A percentile compares a stretch with the other conserved stretches of the same genome.
Conservation (phyloP, 331 rosid genomes). For the Stylosanthes scabra region DNA sequence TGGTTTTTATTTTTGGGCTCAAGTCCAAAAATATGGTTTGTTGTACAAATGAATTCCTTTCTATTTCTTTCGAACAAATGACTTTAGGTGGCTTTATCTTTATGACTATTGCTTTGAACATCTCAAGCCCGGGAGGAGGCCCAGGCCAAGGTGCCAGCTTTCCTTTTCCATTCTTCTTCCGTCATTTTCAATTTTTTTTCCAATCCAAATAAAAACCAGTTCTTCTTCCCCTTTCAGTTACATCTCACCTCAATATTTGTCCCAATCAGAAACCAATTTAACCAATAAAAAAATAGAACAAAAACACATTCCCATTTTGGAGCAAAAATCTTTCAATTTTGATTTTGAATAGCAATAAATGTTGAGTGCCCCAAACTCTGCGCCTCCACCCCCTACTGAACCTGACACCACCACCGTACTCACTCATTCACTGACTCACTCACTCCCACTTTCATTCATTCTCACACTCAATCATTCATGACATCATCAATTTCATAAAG, state of each 20-base stretch:
- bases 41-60: too few species aligned
- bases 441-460: not conserved
- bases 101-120: too few species aligned
- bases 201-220: not conserved
- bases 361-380: not conserved
- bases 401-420: not conserved
- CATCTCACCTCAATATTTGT: not conserved
- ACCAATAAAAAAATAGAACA: not conserved
- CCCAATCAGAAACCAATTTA: not conserved
- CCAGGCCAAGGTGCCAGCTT: too few species aligned
- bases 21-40: too few species aligned
- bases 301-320: not conserved
- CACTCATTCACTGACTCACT: too few species aligned
- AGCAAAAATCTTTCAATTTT: not conserved
- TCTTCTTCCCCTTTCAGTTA: not conserved
- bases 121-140: too few species aligned
- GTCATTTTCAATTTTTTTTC: too few species aligned
- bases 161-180: too few species aligned
- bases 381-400: not conserved
- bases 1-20: too few species aligned
- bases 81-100: too few species aligned
- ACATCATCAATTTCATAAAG: not conserved
- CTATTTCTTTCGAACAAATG: too few species aligned
- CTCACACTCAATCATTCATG: slow-evolving; percentile 4
- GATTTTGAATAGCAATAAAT: too few species aligned